Percentiles rank a stretch among this genome's conserved stretches.
Conservation (phyloP, 1,284 basidiomycete species). For the Ceratobasidium sp. region DNA sequence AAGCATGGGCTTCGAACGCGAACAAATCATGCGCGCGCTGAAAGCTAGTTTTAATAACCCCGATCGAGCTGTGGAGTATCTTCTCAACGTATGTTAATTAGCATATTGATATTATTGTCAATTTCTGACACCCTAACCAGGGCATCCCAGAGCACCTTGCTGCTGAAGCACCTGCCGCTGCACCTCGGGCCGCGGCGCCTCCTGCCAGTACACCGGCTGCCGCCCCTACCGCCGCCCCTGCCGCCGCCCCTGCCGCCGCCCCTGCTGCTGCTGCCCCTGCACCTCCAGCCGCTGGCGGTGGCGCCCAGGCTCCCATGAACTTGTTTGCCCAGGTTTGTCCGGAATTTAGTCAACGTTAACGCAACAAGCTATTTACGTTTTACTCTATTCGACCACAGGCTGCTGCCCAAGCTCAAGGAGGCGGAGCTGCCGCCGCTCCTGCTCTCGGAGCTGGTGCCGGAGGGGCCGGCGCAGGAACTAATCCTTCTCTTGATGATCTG, state of each 20-base stretch:
- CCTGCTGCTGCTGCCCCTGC: constrained; percentile 58
- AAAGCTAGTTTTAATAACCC: constrained; percentile 98
- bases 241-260: constrained; percentile 50
- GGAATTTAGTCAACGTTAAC: background rate
- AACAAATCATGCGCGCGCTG: constrained; percentile 87
- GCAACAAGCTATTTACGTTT: constrained; percentile 9
- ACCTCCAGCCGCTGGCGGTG: constrained; percentile 52
- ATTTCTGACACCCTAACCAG: constrained; percentile 58
- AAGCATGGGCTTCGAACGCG: constrained; percentile 95
- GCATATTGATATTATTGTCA: constrained; percentile 38
- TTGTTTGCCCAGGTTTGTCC: constrained; percentile 42
- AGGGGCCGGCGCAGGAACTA: constrained; percentile 54
- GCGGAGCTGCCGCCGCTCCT: constrained; percentile 52
- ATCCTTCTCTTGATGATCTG: constrained; percentile 63
- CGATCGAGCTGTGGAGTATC: constrained; percentile 96
- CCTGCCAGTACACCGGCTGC: constrained; percentile 39
- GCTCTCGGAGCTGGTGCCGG: constrained; percentile 58
- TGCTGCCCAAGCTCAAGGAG: constrained; percentile 52
- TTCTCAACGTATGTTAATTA: constrained; percentile 81
- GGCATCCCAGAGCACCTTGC: constrained; percentile 85
- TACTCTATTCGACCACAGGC: constrained; percentile 31
- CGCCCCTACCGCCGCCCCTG: constrained; percentile 40
- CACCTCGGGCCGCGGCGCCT: constrained; percentile 51
- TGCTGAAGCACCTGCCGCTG: constrained; percentile 61
- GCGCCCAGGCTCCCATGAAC: constrained; percentile 29